These are phyloP conservation scores for Serendipita vermifera DNA, from an alignment of 768 basidiomycete genomes.

Conservation along the genomic window DNA sequence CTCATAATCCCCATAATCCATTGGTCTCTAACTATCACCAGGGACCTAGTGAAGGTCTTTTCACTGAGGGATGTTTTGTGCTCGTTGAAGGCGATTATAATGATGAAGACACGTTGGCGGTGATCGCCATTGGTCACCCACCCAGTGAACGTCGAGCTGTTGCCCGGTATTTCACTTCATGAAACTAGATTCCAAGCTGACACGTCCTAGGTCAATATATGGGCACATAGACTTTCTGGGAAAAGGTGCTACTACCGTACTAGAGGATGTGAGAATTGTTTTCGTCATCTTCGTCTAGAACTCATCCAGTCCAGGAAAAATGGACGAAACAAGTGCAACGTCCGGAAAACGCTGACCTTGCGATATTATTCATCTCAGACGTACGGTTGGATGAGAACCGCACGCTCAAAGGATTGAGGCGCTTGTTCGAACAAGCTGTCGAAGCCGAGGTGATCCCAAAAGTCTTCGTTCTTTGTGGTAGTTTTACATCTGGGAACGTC, in stretches of 20 bases:
- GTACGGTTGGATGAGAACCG: conserved; percentile 88
- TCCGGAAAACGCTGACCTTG: conserved; percentile 56
- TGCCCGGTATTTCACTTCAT: conserved; percentile 46
- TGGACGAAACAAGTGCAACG: conserved; percentile 45
- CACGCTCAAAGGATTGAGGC: conserved; percentile 63
- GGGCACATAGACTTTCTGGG: conserved; percentile 97
- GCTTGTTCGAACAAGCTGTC: conserved; percentile 81
- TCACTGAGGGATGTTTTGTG: conserved; percentile 92
- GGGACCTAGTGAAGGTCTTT: conserved; percentile 87
- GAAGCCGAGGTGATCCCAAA: conserved; percentile 80
- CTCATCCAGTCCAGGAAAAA: conserved; percentile 34
- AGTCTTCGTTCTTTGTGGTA: conserved; percentile 85
- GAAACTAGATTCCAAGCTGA: not conserved
- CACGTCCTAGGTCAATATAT: conserved; percentile 59
- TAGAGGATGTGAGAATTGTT: conserved; percentile 63
- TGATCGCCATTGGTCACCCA: conserved; percentile 92
- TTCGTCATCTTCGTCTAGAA: not conserved
- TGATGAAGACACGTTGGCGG: conserved; percentile 73
- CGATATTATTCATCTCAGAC: conserved; percentile 91
- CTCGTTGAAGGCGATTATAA: conserved; percentile 95
- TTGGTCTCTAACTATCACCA: conserved; percentile 32
- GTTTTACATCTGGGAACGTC: conserved; percentile 79
- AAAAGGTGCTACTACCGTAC: conserved; percentile 76
- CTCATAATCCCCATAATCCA: conserved; percentile 13
- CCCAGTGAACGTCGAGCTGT: conserved; percentile 84